These are phyloP conservation scores for Globisporangium alternatum DNA, from an alignment of 352 stramenopile genomes.

Conservation along the genomic window DNA sequence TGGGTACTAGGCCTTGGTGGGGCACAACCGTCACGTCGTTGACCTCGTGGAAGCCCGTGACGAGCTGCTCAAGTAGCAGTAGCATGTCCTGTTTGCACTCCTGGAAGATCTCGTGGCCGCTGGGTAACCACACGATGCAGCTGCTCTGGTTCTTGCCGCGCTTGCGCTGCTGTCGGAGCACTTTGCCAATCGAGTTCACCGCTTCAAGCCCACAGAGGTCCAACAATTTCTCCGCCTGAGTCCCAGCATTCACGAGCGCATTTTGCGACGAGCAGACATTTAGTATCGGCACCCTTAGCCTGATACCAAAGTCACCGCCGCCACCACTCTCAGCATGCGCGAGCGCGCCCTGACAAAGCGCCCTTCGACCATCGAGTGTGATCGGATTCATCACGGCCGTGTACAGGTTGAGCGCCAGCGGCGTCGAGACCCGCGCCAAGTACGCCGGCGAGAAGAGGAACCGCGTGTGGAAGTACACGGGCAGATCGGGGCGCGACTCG, in stretches of 20 bases:
- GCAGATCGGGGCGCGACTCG: conserved; percentile 88
- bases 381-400: conserved; percentile 95
- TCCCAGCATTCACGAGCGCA: conserved; percentile 74
- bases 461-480: conserved; percentile 94
- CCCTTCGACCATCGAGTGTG: conserved; percentile 84
- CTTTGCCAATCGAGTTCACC: conserved; percentile 82
- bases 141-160: conserved; percentile 18
- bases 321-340: conserved; percentile 64
- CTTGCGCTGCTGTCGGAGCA: conserved; percentile 31
- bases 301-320: conserved; percentile 38
- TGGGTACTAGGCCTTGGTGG: not conserved
- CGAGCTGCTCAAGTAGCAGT: conserved; percentile 90
- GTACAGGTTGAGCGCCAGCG: conserved; percentile 95
- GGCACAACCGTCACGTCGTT: conserved; percentile 47
- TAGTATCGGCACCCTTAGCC: conserved; percentile 80
- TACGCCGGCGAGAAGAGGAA: conserved; percentile 94
- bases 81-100: conserved; percentile 88
- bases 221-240: conserved; percentile 80
- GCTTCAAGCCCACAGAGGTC: conserved; percentile 43
- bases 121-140: conserved; percentile 82
- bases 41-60: conserved; percentile 92
- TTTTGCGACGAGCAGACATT: conserved; percentile 87
- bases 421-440: conserved; percentile 89
- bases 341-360: conserved; percentile 88
- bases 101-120: conserved; percentile 93